Evolutionary conservation across 192 early-diverging fungal genomes (phyloP).

Genomic region (Fimicolochytrium jonesii): DNA sequence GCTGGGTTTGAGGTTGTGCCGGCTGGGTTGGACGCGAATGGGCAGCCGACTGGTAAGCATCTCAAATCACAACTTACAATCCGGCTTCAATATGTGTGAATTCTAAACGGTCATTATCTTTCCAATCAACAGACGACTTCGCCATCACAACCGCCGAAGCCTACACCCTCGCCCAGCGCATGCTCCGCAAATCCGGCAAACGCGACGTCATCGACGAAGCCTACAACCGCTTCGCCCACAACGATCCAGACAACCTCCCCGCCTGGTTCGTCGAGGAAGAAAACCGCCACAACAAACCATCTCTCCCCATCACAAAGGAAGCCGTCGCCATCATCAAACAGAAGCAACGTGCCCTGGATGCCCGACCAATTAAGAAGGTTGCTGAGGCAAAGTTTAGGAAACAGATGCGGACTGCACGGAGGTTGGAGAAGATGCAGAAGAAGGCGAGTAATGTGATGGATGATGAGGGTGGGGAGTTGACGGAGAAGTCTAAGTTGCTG

Average conservation of each 20-base stretch:
- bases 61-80: neutral
- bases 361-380: slow-evolving; percentile 98
- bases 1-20: slow-evolving; percentile 51
- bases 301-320: slow-evolving; percentile 95
- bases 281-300: slow-evolving; percentile 78
- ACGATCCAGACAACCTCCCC: slow-evolving; percentile 82
- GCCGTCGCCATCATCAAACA: slow-evolving; percentile 81
- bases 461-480: slow-evolving; percentile 82
- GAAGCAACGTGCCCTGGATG: slow-evolving; percentile 83
- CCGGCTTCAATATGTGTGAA: no score
- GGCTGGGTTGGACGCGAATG: slow-evolving; percentile 7
- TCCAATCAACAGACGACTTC: slow-evolving; percentile 33
- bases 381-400: slow-evolving; percentile 98
- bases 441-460: slow-evolving; percentile 84
- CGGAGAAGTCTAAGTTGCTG: slow-evolving; percentile 81
- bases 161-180: slow-evolving; percentile 81
- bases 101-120: no score
- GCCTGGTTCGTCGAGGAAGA: slow-evolving; percentile 88
- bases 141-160: slow-evolving; percentile 87
- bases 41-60: slow-evolving; percentile 15
- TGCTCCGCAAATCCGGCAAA: slow-evolving; percentile 76
- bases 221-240: slow-evolving; percentile 85
- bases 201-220: slow-evolving; percentile 84
- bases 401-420: slow-evolving; percentile 74
- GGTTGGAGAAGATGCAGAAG: slow-evolving; percentile 76